Conservation (phyloP, 768 basidiomycete genomes). For the Hericium alpestre region DNA sequence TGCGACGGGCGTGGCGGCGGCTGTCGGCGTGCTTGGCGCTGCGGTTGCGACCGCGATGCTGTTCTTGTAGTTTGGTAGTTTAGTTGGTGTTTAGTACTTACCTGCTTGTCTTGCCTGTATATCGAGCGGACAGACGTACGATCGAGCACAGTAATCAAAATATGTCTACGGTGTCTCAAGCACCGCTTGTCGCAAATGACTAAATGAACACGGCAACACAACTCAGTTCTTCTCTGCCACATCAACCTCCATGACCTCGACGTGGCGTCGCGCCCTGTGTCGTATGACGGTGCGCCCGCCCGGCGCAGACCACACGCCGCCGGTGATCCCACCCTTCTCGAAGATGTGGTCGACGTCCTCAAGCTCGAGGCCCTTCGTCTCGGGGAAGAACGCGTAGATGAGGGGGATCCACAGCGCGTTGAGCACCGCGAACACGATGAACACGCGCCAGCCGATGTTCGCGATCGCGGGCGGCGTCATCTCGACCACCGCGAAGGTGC, state of each 20-base stretch:
- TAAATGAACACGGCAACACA: not conserved
- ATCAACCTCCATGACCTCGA: not conserved
- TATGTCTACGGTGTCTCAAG: too few relatives aligned
- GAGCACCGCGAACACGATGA: conserved; percentile 35
- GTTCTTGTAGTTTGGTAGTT: too few relatives aligned
- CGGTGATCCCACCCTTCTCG: conserved; percentile 31
- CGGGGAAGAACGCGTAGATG: conserved; percentile 25
- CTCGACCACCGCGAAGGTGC: conserved; percentile 29
- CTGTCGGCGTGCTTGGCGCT: too few relatives aligned
- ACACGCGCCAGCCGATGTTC: conserved; percentile 33
- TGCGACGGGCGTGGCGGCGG: too few relatives aligned
- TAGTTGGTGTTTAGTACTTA: too few relatives aligned
- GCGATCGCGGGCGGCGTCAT: conserved; percentile 33
- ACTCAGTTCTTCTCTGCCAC: not conserved
- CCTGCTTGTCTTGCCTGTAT: too few relatives aligned
- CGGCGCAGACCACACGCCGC: conserved; percentile 28
- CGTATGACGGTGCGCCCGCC: conserved; percentile 24
- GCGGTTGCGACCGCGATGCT: too few relatives aligned
- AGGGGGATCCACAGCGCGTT: conserved; percentile 35
- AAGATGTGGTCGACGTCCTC: conserved; percentile 31
- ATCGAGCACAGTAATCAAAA: too few relatives aligned
- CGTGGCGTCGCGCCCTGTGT: not conserved
- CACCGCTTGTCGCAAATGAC: too few relatives aligned
- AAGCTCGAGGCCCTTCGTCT: conserved; percentile 29
- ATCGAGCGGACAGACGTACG: too few relatives aligned